phyloP scores from a whole-genome alignment of 352 stramenopile species.

The Phytophthora fragariae region DNA sequence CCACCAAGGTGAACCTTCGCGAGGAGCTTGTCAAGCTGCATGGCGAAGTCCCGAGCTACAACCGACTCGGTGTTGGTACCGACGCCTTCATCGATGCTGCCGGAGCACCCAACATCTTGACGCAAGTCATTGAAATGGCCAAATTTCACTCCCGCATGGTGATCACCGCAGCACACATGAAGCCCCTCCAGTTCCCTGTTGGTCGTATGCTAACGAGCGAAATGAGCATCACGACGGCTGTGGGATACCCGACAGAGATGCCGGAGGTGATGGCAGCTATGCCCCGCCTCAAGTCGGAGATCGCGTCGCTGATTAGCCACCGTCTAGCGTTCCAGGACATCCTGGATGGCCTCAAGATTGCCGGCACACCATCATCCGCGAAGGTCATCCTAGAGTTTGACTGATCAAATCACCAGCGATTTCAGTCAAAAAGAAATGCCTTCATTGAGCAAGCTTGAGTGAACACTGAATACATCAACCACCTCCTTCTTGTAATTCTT shows the following conservation, averaged over 20 bases:
- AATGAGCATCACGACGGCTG: slow-evolving; percentile 38
- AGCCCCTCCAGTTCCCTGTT: slow-evolving; percentile 32
- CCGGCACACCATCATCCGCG: slow-evolving; percentile 33
- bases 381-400: slow-evolving; percentile 42
- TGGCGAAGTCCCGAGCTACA: slow-evolving; percentile 36
- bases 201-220: slow-evolving; percentile 38
- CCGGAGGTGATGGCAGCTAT: slow-evolving; percentile 32
- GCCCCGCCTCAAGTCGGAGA: slow-evolving; percentile 30
- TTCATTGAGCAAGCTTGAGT: not conserved
- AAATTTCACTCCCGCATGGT: slow-evolving; percentile 36
- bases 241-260: slow-evolving; percentile 39
- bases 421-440: not conserved
- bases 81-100: slow-evolving; percentile 36
- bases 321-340: slow-evolving; percentile 35
- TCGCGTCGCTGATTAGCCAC: slow-evolving; percentile 36
- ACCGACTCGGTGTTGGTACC: slow-evolving; percentile 32
- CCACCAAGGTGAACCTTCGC: slow-evolving; percentile 32
- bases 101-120: slow-evolving; percentile 30
- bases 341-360: slow-evolving; percentile 30
- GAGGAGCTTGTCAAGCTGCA: slow-evolving; percentile 31
- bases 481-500: no score
- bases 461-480: no score
- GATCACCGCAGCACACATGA: slow-evolving; percentile 30
- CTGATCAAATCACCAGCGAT: slow-evolving; percentile 1
- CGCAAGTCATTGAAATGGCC: slow-evolving; percentile 29